These are phyloP conservation scores for Leishmania tarentolae DNA, from an alignment of 208 protist genomes.

Conservation along the genomic window DNA sequence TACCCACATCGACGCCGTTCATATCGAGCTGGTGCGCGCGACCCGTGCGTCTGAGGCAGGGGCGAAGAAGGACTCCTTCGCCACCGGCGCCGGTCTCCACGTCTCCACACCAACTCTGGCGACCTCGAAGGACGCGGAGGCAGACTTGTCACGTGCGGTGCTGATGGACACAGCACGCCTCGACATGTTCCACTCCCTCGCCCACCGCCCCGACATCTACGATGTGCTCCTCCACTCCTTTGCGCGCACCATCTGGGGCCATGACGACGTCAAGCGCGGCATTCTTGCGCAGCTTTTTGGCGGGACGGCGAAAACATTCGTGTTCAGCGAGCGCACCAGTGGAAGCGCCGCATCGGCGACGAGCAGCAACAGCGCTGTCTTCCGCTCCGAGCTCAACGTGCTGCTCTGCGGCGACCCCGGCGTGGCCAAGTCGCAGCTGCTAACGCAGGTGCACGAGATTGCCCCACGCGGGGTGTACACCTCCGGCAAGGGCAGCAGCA, in stretches of 20 bases:
- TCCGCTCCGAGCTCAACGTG: constrained; percentile 98
- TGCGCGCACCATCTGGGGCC: constrained; percentile 97
- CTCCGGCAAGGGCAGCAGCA: constrained; percentile 97
- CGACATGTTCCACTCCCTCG: constrained; percentile 78
- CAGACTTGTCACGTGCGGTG: constrained; percentile 12
- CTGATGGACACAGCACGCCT: constrained; percentile 61
- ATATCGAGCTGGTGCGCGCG: constrained; percentile 93
- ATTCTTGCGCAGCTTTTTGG: constrained; percentile 99
- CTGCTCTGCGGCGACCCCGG: constrained; percentile 99
- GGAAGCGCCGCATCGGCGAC: not conserved
- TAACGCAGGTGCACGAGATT: constrained; percentile 98
- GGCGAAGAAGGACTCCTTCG: not conserved
- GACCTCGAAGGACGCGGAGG: constrained; percentile 15
- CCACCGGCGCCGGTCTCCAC: constrained; percentile 8
- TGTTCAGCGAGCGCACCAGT: constrained; percentile 39
- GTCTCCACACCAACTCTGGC: constrained; percentile 15
- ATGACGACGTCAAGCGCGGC: constrained; percentile 99
- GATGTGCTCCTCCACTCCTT: constrained; percentile 94
- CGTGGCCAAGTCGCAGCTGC: constrained; percentile 99
- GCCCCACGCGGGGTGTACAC: constrained; percentile 99
- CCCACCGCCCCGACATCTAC: constrained; percentile 94
- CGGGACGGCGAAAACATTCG: constrained; percentile 94
- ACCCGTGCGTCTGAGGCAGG: constrained; percentile 6
- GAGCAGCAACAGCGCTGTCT: constrained; percentile 60
- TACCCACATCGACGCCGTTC: constrained; percentile 97